These are phyloP conservation scores for Tripterygium wilfordii DNA, from an alignment of 177 flowering plant species.

Conservation along the genomic window DNA sequence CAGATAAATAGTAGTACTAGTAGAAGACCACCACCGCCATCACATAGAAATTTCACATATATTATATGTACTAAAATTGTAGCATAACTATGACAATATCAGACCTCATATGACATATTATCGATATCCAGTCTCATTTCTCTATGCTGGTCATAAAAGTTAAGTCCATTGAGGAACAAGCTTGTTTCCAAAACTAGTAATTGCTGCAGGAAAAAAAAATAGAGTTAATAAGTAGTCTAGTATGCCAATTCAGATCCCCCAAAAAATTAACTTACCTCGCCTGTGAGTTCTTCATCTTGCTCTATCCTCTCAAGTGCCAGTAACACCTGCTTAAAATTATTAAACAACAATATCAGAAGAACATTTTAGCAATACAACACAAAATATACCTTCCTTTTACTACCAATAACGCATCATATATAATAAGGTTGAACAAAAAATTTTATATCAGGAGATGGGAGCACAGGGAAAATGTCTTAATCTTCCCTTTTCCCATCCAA, in stretches of 20 bases:
- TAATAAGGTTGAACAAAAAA: too few relatives aligned
- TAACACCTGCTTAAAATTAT: conserved; percentile 45
- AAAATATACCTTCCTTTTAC: too few relatives aligned
- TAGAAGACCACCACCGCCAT: too few relatives aligned
- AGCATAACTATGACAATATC: conserved; percentile 5
- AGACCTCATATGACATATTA: conserved; percentile 98
- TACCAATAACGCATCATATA: too few relatives aligned
- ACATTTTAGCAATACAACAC: background rate
- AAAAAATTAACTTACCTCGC: conserved; percentile 59
- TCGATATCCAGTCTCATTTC: conserved; percentile 98
- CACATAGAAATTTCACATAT: too few relatives aligned
- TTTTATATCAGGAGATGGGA: too few relatives aligned
- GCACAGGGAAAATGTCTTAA: too few relatives aligned
- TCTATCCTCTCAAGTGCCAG: conserved; percentile 85
- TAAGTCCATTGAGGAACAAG: conserved; percentile 54
- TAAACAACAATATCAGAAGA: background rate
- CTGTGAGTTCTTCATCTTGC: conserved; percentile 71
- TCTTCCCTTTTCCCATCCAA: too few relatives aligned
- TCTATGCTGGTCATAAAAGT: conserved; percentile 78
- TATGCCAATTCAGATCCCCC: background rate
- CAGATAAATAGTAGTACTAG: too few relatives aligned
- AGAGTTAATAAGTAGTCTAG: conserved; percentile 4
- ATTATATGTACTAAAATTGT: background rate
- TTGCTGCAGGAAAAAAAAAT: conserved; percentile 51
- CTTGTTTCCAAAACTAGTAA: conserved; percentile 67